Evolutionary conservation across 768 basidiomycete species (phyloP).

Genomic region (Strobilomyces dryophilus): DNA sequence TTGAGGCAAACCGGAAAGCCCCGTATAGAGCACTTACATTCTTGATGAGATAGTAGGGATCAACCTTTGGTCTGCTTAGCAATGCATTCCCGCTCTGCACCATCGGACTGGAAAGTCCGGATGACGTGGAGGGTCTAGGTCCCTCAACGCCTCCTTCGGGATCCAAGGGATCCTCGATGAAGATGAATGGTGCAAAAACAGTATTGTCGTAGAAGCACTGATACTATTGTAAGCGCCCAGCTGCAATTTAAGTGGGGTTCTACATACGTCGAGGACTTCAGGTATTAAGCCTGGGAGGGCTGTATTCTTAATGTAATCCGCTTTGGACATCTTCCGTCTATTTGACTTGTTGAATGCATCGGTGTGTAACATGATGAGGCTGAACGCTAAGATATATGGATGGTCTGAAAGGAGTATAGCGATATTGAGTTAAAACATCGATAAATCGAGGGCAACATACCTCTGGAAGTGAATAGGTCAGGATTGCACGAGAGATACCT

Average conservation of each 20-base stretch:
- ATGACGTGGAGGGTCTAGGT: slow-evolving; percentile 37
- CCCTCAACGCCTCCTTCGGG: slow-evolving; percentile 48
- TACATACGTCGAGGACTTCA: slow-evolving; percentile 80
- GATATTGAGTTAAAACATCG: not conserved
- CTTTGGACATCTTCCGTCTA: slow-evolving; percentile 95
- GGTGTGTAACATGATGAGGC: slow-evolving; percentile 97
- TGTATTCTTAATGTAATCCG: slow-evolving; percentile 92
- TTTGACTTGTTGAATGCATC: slow-evolving; percentile 98
- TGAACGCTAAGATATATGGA: slow-evolving; percentile 95
- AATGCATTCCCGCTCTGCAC: slow-evolving; percentile 34
- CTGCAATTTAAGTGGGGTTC: not conserved
- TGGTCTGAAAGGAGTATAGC: slow-evolving; percentile 53
- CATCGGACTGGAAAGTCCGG: slow-evolving; percentile 28
- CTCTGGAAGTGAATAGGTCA: slow-evolving; percentile 70
- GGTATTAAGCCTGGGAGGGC: slow-evolving; percentile 76
- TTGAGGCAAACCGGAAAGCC: slow-evolving; percentile 6
- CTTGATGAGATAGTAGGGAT: slow-evolving; percentile 88
- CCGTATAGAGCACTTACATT: slow-evolving; percentile 45
- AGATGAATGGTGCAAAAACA: slow-evolving; percentile 93
- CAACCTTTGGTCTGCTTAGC: slow-evolving; percentile 66
- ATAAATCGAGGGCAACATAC: slow-evolving; percentile 35
- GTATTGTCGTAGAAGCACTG: slow-evolving; percentile 98
- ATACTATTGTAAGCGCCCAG: slow-evolving; percentile 1
- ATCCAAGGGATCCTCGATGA: slow-evolving; percentile 87
- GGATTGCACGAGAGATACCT: slow-evolving; percentile 84